Base-by-base conservation (phyloP, 1,284 basidiomycete species). In the Tranzscheliella williamsii region DNA sequence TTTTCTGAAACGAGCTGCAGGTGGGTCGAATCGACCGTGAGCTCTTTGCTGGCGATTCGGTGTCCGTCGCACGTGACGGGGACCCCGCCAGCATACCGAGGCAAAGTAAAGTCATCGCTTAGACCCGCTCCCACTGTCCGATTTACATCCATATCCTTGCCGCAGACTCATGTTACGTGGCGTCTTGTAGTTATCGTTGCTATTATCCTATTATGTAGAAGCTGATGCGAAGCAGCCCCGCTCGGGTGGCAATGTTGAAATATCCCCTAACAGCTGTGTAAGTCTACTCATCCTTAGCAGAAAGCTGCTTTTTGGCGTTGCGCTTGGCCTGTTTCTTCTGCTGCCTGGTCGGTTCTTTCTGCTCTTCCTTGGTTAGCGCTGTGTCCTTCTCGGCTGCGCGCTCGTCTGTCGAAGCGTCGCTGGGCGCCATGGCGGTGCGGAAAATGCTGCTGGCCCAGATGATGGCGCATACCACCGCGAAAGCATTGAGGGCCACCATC, bases 291-390 rank as follows among this genome's bases (percentile, higher is more conserved):
- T 38, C 21, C 36, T 56, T 56, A 22, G 47, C 26, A 1, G 29
- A 26, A 24, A 50, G 17, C 32, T 46, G 51, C 38, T 60, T 60
- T 5, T 34, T 34, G 9, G 56, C 56, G 27, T 60, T 38, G 13
- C 56, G 44, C 37, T 60, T 60, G 3, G 56, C 56, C 15, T 53
- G 49, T 18, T 60, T 60, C 49, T 48, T 53, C 23, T 39, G 44
- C 44, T 52, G 49, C 15, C 49, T 18, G 24, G 41, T 41, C 9
- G 56, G 53, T 2, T 44, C 50, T 24, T 37, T 48, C 7, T 21
- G 23, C 21, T 24, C 33, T 34, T 34, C 18, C 18, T 9, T 34
- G 32, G 18, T 34, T 8, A 11, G 8, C 13, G 18, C 12, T 34
- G 12, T 15, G 32, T 17, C 18, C 18, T 18, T 17, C 13, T 9